phyloP scores from a whole-genome alignment of 768 basidiomycete genomes.

The Podaxis mareebaensis region DNA sequence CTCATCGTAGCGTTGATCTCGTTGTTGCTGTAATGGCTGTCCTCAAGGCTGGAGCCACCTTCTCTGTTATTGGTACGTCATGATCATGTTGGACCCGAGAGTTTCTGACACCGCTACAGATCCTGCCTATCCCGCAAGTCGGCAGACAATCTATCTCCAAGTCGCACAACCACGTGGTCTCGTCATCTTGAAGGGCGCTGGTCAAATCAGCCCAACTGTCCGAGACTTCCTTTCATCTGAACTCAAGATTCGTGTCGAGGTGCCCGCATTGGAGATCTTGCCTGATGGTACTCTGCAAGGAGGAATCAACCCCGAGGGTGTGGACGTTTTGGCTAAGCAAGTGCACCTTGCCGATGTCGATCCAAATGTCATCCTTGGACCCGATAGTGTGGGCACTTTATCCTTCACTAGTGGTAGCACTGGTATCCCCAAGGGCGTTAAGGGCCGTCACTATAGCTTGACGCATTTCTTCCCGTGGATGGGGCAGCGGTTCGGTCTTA shows the following conservation, averaged over 20 bases:
- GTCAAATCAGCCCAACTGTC: slow-evolving; percentile 75
- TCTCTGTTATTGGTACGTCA: slow-evolving; percentile 90
- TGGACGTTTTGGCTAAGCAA: slow-evolving; percentile 64
- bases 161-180: slow-evolving; percentile 93
- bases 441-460: slow-evolving; percentile 90
- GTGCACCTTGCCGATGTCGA: slow-evolving; percentile 62
- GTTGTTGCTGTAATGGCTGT: slow-evolving; percentile 97
- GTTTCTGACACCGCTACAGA: slow-evolving; percentile 47
- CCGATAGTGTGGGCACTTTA: slow-evolving; percentile 91
- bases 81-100: background rate
- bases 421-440: slow-evolving; percentile 97
- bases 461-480: slow-evolving; percentile 99
- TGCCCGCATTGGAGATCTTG: slow-evolving; percentile 83
- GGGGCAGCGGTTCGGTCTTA: slow-evolving; percentile 81
- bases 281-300: slow-evolving; percentile 65
- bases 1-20: slow-evolving; percentile 93
- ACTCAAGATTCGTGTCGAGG: slow-evolving; percentile 84
- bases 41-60: slow-evolving; percentile 93
- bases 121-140: slow-evolving; percentile 92
- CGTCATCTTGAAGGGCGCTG: slow-evolving; percentile 89
- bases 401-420: slow-evolving; percentile 98
- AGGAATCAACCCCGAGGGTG: slow-evolving; percentile 43
- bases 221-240: slow-evolving; percentile 79
- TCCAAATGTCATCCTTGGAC: slow-evolving; percentile 85
- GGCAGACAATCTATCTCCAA: slow-evolving; percentile 90